Evolutionary conservation across 257 asterid genomes (phyloP).

Genomic region (Fraxinus americana): DNA sequence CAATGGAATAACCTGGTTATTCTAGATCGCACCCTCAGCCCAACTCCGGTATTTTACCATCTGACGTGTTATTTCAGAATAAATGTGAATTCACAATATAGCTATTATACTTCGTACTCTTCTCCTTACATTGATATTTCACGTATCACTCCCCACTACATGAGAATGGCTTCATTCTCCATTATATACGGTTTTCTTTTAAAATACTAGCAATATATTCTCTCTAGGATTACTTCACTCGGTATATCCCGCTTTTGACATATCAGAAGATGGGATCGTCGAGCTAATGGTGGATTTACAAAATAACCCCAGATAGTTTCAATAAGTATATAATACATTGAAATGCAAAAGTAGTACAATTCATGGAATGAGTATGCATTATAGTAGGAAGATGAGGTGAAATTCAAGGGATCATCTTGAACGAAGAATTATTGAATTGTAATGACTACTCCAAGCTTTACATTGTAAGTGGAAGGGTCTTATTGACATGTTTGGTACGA

Average conservation of each 20-base stretch:
- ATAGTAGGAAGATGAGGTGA: background rate
- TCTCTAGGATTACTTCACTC: background rate
- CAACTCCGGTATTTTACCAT: background rate
- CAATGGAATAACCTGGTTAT: slow-evolving; percentile 50
- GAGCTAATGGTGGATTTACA: background rate
- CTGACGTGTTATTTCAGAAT: background rate
- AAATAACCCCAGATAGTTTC: too few species aligned
- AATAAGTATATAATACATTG: too few species aligned
- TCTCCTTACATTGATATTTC: background rate
- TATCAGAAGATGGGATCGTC: background rate
- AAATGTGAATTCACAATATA: slow-evolving; percentile 9
- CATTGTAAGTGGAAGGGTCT: too few species aligned
- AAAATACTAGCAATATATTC: background rate
- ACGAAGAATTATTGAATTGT: background rate
- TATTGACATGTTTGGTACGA: too few species aligned
- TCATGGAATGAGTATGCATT: too few species aligned
- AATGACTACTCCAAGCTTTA: too few species aligned
- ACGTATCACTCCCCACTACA: background rate
- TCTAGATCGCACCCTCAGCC: slow-evolving; percentile 32
- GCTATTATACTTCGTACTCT: background rate
- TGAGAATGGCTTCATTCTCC: background rate
- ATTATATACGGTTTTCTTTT: too few species aligned
- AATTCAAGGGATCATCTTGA: background rate
- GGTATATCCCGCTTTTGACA: too few species aligned
- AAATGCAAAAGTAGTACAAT: too few species aligned